These are phyloP conservation scores for Casuarina glauca DNA, from an alignment of 306 rosid species.

Conservation along the genomic window DNA sequence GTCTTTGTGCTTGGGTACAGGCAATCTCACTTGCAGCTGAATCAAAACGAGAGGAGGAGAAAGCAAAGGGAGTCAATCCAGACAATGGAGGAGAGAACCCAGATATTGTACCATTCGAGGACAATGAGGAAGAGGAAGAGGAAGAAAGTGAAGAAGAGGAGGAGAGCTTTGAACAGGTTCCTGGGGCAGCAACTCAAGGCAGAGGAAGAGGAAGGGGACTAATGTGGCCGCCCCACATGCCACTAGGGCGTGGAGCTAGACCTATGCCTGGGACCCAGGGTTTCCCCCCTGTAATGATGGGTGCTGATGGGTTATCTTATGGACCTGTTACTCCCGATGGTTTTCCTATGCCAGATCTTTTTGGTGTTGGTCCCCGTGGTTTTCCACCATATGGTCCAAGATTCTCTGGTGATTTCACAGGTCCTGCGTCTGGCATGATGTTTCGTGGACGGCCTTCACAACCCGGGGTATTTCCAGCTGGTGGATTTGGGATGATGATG, in stretches of 20 bases:
- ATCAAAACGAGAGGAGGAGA: slow-evolving; percentile 96
- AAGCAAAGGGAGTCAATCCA: slow-evolving; percentile 97
- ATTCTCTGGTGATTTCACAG: slow-evolving; percentile 81
- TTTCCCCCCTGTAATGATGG: slow-evolving; percentile 90
- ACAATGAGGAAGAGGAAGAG: slow-evolving; percentile 99
- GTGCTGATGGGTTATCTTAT: slow-evolving; percentile 81
- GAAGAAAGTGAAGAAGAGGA: slow-evolving; percentile 99
- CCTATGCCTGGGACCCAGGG: slow-evolving; percentile 94
- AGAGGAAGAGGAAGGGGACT: slow-evolving; percentile 96
- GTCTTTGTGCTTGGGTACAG: slow-evolving; percentile 40
- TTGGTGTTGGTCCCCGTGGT: slow-evolving; percentile 85
- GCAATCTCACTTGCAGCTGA: slow-evolving; percentile 89
- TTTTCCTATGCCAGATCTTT: slow-evolving; percentile 87
- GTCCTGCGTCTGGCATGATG: slow-evolving; percentile 88
- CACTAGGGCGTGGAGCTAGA: slow-evolving; percentile 81
- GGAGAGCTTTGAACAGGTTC: slow-evolving; percentile 66
- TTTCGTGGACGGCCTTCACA: slow-evolving; percentile 87
- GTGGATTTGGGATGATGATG: slow-evolving; percentile 98
- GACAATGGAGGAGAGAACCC: slow-evolving; percentile 88
- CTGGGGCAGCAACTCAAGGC: slow-evolving; percentile 69
- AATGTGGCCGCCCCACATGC: slow-evolving; percentile 98
- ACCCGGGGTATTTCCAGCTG: slow-evolving; percentile 89
- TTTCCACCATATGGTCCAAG: slow-evolving; percentile 88
- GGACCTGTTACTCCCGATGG: slow-evolving; percentile 91
- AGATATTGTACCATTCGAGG: slow-evolving; percentile 97